A percentile compares a stretch with the other conserved stretches of the same genome.
These are phyloP conservation scores for Beauveria medogensis DNA, from an alignment of 2,329 filamentous ascomycete species.

Conservation along the genomic window DNA sequence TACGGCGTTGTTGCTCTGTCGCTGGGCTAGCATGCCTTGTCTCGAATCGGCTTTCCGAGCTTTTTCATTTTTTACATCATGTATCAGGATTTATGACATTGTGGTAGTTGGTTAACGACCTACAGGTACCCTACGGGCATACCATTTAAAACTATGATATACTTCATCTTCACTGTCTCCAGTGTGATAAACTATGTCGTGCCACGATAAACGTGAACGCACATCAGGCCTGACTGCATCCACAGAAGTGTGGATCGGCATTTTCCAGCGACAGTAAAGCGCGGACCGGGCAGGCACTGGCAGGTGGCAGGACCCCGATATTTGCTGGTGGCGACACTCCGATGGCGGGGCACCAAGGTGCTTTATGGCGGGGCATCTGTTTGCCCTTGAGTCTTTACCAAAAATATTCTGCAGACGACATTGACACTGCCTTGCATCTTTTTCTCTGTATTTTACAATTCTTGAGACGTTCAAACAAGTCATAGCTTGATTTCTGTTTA, in stretches of 20 bases:
- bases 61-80: background rate
- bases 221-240: no score
- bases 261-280: no score
- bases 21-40: background rate
- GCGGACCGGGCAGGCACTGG: background rate
- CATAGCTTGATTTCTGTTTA: background rate
- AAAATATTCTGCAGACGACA: background rate
- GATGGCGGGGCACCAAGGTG: slow-evolving; percentile 6
- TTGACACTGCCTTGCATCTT: background rate
- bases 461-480: background rate
- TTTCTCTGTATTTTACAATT: background rate
- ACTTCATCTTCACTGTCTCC: background rate
- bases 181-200: background rate
- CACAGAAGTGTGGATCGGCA: no score
- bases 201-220: no score
- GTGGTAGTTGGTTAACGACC: background rate
- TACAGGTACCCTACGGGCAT: background rate
- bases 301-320: background rate
- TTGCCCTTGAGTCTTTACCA: background rate
- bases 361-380: slow-evolving; percentile 8
- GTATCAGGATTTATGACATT: background rate
- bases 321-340: slow-evolving; percentile 1
- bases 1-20: slow-evolving; percentile 2
- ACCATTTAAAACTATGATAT: background rate
- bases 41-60: background rate